Evolutionary conservation across 192 early-diverging fungal genomes (phyloP), one percentile per base, ranked within the genome.

Genomic region (Backusella circina): DNA sequence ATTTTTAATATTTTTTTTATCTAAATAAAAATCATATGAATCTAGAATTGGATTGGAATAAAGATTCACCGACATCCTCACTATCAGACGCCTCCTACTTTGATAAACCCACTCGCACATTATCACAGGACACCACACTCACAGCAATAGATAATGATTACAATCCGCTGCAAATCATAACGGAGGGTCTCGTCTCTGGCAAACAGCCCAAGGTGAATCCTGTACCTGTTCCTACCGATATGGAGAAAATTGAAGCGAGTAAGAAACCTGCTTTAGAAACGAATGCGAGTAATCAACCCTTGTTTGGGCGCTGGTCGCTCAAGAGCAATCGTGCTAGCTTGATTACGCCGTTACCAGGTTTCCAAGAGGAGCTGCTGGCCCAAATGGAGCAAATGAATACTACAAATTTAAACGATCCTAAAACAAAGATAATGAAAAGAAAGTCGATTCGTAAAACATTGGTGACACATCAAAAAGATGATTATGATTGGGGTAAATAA

Each of bases 401-500:
- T 28, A 68, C 71, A 31, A 76, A 77, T 66, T 31, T 38, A 28
- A 74, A 65, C 26, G 79, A 81, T 67, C 79, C 79, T 13, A 81
- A 81, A 61, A 51, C 72, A 28, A 66, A 73, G 39, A 47, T 73
- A 31, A 9, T 76, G 9, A 76, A 81, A 47, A 72, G 77, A 35
- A 65, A 78, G 69, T 67, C 75, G 76, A 67, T 83, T 76, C 72
- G 79, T 73, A 50, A 81, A 83, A 71, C 76, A 66, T 54, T 78
- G 9, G 79, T 81, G 44, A 65, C 70, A 7, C 28, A 89, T 65
- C 89, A 93, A 73, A 92, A 91, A 18, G 83, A 77, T 70, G 88
- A 83, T 39, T 77, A 86, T 74, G 93, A 95, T 75, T 95, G 94
- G 94, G 93, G 90, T 91, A 86, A 83, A 44, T 28, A 38, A 30